Evolutionary conservation across 257 asterid genomes (phyloP), one percentile per base, ranked within the genome.

Genomic region (Datura wrightii): DNA sequence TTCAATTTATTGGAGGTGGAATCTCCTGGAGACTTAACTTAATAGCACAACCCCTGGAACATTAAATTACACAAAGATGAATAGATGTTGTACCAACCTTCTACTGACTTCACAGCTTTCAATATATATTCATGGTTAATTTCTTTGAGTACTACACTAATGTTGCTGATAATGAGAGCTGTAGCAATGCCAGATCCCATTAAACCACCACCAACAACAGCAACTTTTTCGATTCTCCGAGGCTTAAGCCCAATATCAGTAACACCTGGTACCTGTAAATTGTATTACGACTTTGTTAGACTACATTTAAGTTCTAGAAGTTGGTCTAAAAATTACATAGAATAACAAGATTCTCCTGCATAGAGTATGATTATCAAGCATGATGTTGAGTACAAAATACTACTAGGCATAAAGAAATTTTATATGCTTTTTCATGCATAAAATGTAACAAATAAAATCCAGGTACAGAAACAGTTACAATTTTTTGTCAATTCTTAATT

Each of bases 151-250:
- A 88, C 85, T n/a, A 92, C 92, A 80, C 34, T 89, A 74, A 83
- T 87, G 74, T 83, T 87, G 79, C 85, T 72, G 37, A 89, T 86
- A 80, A 88, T 82, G 85, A 92, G 85, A 76, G 84, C 62, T 18
- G 89, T 82, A 79, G 90, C 92, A 84, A 90, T 87, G 34, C 86
- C 88, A 19, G 91, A 84, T 78, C 92, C 90, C 92, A 89, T 81
- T 56, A 85, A 16, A 69, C 93, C 95, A 58, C 92, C 93, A 81
- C 91, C 92, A 63, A 92, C 37, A 88, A 92, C 82, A 81, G 89
- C 95, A 86, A 89, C 89, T 86, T 90, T 90, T 24, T 71, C 84
- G 58, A 90, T 87, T 80, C 86, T 87, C 79, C 89, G 91, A 24
- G 93, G 90, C 83, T 72, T 87, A 86, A 92, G 88, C 54, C 87